Base-by-base conservation (phyloP, 2,329 filamentous ascomycete genomes). In the Hansfordia pulvinata region DNA sequence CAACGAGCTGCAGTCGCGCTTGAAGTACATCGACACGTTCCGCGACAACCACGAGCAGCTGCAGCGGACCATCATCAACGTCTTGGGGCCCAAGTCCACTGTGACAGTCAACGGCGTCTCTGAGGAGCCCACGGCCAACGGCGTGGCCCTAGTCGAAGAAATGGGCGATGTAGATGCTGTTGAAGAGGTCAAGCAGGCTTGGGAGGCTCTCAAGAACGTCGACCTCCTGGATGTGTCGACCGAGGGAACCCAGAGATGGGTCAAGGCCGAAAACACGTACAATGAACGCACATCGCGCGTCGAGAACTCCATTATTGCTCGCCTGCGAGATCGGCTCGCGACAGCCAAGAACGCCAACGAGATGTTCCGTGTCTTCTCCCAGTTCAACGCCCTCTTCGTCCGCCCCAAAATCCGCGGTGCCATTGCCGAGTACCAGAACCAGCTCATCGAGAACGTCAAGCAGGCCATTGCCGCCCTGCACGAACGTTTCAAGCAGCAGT, bases 311-410 rank as follows among this genome's bases (percentile, higher is more conserved):
- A 98, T 99, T 52, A 99, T 99, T 49, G 85, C 90, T 18, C 72
- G 85, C 28, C 64, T 98, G 17, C 72, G 90, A 43, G 90, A 98
- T 53, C 80, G 90, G 31, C 67, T 98, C 30, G 90, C 86, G 10
- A 93, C 85, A 6, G 88, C 90, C 9, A 94, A 93, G 63, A 93
- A 85, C 35, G 90, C 90, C 20, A 96, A 93, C 47, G 92, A 98
- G 55, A 99, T 98, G 90, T 99, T 99, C 53, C 81, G 92, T 29
- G 90, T 99, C 34, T 98, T 98, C 52, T 96, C 90, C 28, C 96
- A 96, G 50, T 99, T 99, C 69, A 99, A 99, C 49, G 90, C 90
- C 2, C 75, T 99, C 17, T 93, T 99, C 41, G 88, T 99, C 30
- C 76, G 90, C 32, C 90, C 90, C n/a, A 98, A 98, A 64, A 96